Base-by-base conservation (phyloP, 805 yeast genomes). In the Suhomyces sp. region DNA sequence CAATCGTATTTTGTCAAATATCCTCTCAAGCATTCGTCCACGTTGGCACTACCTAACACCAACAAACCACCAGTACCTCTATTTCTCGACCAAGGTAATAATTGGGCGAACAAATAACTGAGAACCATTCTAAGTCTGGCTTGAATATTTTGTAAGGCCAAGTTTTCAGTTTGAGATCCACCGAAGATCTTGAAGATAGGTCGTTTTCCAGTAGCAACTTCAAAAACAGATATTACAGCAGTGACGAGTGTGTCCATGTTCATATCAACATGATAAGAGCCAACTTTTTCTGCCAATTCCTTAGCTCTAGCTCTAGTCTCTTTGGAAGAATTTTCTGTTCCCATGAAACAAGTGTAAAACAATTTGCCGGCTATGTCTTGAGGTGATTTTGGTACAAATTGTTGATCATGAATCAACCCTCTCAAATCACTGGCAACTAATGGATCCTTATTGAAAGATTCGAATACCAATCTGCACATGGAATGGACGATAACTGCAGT, bases 1-100 rank as follows among this genome's bases (percentile, higher is more conserved):
- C 97, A 88, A 60, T 93, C 99, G 60, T 93, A 93, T 57, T 93
- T 93, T 7, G 99, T 93, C 53, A 93, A 69, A 53, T 93, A 93
- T 0, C 99, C 99, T 41, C 99, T 72, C 40, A 93, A 66, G 50
- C 96, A 88, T 58, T 93, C 99, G 61, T 93, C 99, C 10, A 93
- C 98, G 56, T 93, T 93, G 3, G 98, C 97, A 53, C 95, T 83
- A 1, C 98, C 98, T 33, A 93, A 70, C 6, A 93, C 99, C 25
- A 93, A 68, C 32, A 93, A 62, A 0, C 98, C 97, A 3, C 88
- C 88, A 16, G 80, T 73, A 14, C 47, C 46, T 31, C 72, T 67
- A 6, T 83, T 81, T 48, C 98, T 74, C 12, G 88, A 85, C 98
- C 98, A 93, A 4, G 99, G 98, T 36, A 93, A 68, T 26, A 93